These are phyloP conservation scores for Lepiota brunneoincarnata DNA, from an alignment of 768 basidiomycete species.

Conservation along the genomic window DNA sequence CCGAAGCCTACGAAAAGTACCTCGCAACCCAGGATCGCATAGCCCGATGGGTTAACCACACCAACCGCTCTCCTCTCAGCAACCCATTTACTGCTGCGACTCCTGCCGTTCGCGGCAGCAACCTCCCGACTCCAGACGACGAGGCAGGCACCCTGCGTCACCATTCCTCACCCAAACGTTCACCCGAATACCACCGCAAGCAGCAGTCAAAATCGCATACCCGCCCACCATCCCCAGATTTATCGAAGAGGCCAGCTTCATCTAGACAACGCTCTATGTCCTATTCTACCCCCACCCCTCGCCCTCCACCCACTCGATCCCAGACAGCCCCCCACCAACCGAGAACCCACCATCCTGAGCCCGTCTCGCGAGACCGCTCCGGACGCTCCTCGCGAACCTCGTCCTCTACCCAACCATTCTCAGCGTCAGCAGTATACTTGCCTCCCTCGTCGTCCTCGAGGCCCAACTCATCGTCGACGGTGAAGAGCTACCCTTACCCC, in stretches of 20 bases:
- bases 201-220: not conserved
- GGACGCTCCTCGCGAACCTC: slow-evolving; percentile 10
- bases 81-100: slow-evolving; percentile 12
- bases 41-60: slow-evolving; percentile 15
- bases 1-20: slow-evolving; percentile 15
- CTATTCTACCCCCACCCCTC: slow-evolving; percentile 1
- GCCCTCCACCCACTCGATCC: not conserved
- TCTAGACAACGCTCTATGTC: slow-evolving; percentile 10
- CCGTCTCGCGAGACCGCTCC: slow-evolving; percentile 9
- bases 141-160: not conserved
- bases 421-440: slow-evolving; percentile 11
- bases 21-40: slow-evolving; percentile 15
- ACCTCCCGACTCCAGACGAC: not conserved
- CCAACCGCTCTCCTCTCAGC: slow-evolving; percentile 10
- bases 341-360: slow-evolving; percentile 1
- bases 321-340: slow-evolving; percentile 2
- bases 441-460: not conserved
- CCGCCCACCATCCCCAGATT: not conserved
- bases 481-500: slow-evolving; percentile 6
- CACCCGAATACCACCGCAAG: not conserved
- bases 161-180: slow-evolving; percentile 1
- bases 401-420: slow-evolving; percentile 8
- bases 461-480: slow-evolving; percentile 1
- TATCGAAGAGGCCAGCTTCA: not conserved
- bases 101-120: slow-evolving; percentile 2